Evolutionary conservation across 176 grass and related monocot genomes (phyloP), one percentile per base, ranked within the genome.

Genomic region (Melocanna baccifera): DNA sequence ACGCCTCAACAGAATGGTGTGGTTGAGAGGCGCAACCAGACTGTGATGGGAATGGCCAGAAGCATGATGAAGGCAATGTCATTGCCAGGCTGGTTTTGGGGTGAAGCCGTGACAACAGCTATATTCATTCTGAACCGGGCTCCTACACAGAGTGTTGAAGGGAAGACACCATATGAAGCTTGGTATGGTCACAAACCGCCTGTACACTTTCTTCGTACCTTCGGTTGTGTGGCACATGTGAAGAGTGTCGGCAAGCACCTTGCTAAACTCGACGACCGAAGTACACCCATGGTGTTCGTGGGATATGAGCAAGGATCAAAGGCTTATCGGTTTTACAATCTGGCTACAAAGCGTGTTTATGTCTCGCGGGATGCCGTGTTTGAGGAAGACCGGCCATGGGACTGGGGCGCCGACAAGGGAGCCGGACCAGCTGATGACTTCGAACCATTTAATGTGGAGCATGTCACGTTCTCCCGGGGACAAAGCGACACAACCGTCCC

Each of bases 341-440:
- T 16, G 0, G 16, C 0, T 0, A 20, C 64, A 1, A 4, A 12
- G 1, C 3, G 34, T 0, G 34, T 34, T 4, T 0, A 34, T 4
- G 34, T 34, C 34, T 34, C 34, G 0, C 0, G 6, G 7, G 6
- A 25, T 5, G 64, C 15, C 0, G 7, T 67, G 32, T 67, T 37
- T 0, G 64, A 39, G 16, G 32, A 39, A 2, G 2, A 0, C 0
- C 30, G 32, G 0, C 1, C 23, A 0, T 39, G 15, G 32, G 32
- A 37, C 0, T 67, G 6, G 30, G 64, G 64, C 0, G 8, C 3
- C 0, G 64, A 37, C 10, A 18, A 19, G 7, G 64, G 63, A 9
- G 63, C 30, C 0, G 29, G 63, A 0, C 63, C 29, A 0, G 4
- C 4, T 0, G 63, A 37, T 0, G 30, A 37, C 1, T 0, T 0